Base-by-base conservation (phyloP, 164 flowering plant species). In the Taxillus chinensis region DNA sequence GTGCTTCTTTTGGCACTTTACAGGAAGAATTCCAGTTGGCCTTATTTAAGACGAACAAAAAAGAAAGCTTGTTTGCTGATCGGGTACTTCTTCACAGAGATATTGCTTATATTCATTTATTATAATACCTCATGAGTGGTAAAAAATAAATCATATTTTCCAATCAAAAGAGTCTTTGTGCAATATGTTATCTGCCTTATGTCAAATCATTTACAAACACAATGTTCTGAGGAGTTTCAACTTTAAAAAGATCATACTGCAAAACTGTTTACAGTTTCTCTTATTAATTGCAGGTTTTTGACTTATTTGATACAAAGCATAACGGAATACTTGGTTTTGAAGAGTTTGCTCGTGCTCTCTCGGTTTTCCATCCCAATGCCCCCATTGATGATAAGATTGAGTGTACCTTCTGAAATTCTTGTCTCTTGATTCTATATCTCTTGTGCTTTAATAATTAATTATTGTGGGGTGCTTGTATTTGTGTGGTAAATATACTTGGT, bases 21-120 rank as follows among this genome's bases (percentile, higher is more conserved):
- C 81, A 87, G 95, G 95, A 87, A 75, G 95, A 87, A 74, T 87
- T 87, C 65, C 95, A 87, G 54, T 72, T 87, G 71, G 95, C 95
- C n/a, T 78, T 87, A 61, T 87, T 87, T 73, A 87, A 87, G 80
- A 87, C 91, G 48, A 87, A 82, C 74, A 87, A 87, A 65, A 87
- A 87, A 58, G 91, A 87, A 65, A 87, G 95, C 68, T 78, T 87
- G 72, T 87, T 87, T 75, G 95, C 91, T 37, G 95, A 87, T 75
- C 69, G 95, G 89, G 95, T 87, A 79, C 39, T 57, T 51, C 54
- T 48, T 5, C 15, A 27, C 5, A 50, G 11, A 10, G 7, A 27
- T 37, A 15, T 57, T 43, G 46, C 10, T 6, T 43, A 43, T 43
- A 43, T 43, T 6, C 1, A 6, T 9, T 6, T 6, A 9, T 43